These are phyloP conservation scores for Gossypium ekmanianum DNA, from an alignment of 345 rosid genomes.

Conservation along the genomic window DNA sequence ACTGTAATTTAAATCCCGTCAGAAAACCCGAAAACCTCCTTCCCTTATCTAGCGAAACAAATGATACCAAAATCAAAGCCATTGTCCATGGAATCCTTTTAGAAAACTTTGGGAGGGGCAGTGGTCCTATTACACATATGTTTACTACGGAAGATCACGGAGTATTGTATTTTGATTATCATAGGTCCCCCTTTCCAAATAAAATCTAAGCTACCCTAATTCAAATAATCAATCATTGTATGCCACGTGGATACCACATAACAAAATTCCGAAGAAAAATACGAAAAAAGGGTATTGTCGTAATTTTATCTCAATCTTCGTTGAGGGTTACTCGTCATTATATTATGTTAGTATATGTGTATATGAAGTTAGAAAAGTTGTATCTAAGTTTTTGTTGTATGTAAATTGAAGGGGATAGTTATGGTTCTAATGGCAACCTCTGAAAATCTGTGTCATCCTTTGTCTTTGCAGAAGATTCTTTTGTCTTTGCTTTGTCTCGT, in stretches of 20 bases:
- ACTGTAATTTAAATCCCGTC: neutral
- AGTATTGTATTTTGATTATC: neutral
- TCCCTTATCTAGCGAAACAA: no score
- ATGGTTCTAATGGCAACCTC: constrained; percentile 8
- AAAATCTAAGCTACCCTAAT: neutral
- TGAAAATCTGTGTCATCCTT: neutral
- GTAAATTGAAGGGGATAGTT: neutral
- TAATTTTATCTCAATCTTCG: neutral
- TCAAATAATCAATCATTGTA: neutral
- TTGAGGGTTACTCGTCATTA: neutral
- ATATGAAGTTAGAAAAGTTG: neutral
- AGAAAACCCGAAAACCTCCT: no score
- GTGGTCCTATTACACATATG: neutral
- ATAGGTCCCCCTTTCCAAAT: neutral
- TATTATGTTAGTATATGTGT: neutral
- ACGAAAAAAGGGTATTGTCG: neutral
- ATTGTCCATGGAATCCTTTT: neutral
- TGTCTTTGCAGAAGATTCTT: neutral
- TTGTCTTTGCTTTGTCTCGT: neutral
- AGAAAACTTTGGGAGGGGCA: neutral
- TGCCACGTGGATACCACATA: neutral
- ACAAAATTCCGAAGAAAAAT: neutral
- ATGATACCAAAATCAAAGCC: no score
- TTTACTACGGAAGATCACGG: neutral
- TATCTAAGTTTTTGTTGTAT: neutral